phyloP scores from a whole-genome alignment of 2,329 filamentous ascomycete genomes.

The Arthrobotrys sphaeroides region DNA sequence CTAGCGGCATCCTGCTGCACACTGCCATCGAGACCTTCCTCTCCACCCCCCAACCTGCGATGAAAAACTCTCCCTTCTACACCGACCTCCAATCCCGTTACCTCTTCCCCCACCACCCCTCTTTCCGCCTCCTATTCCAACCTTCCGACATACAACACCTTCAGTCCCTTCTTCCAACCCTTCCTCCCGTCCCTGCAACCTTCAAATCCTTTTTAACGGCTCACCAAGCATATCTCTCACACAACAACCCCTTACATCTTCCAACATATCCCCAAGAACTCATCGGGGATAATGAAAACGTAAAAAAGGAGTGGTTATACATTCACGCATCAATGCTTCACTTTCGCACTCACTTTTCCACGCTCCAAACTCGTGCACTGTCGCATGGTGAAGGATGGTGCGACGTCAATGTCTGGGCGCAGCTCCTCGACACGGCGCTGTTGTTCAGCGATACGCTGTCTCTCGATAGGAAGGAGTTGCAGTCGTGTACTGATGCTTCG shows the following conservation, averaged over 20 bases:
- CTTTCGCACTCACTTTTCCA: slow-evolving; percentile 5
- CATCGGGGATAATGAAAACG: not conserved
- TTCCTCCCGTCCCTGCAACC: not conserved
- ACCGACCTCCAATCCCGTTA: not conserved
- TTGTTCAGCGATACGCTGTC: not conserved
- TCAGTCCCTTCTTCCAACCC: not conserved
- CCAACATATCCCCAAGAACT: slow-evolving; percentile 3
- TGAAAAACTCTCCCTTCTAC: not conserved
- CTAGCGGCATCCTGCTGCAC: not conserved
- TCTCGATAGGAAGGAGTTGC: slow-evolving; percentile 2
- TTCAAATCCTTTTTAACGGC: slow-evolving; percentile 2
- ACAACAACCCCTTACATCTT: not conserved
- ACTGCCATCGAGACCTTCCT: not conserved
- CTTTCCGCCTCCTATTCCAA: not conserved
- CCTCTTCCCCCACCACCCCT: not conserved
- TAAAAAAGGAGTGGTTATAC: slow-evolving; percentile 7
- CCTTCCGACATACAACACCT: slow-evolving; percentile 1
- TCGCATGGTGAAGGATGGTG: slow-evolving; percentile 4
- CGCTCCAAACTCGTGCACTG: slow-evolving; percentile 1
- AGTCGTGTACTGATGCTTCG: not conserved
- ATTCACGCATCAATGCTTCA: slow-evolving; percentile 6
- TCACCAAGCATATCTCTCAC: not conserved
- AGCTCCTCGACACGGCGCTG: not conserved
- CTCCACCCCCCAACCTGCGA: not conserved
- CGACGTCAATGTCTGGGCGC: slow-evolving; percentile 1